Conservation (phyloP, 169 alveolate genomes). For the Eimeria tenella region DNA sequence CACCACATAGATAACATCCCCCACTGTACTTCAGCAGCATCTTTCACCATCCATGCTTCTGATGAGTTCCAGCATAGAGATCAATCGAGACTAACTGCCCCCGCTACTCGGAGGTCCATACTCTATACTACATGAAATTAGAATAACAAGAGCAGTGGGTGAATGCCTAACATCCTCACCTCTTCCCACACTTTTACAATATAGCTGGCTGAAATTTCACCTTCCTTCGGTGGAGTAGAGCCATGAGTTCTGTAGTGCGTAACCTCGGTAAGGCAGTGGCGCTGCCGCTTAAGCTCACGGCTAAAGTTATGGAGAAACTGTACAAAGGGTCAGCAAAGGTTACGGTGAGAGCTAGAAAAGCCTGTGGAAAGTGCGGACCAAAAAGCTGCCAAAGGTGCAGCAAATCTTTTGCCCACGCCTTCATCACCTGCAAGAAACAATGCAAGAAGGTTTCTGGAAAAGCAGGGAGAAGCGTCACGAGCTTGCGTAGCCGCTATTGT, state of each 20-base stretch:
- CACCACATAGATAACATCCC: no score
- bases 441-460: not conserved
- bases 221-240: not conserved
- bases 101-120: no score
- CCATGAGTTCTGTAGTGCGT: constrained; percentile 23
- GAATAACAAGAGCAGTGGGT: no score
- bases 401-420: not conserved
- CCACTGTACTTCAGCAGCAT: no score
- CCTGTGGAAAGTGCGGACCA: constrained; percentile 32
- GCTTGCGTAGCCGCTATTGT: not conserved
- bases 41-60: no score
- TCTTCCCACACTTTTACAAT: no score
- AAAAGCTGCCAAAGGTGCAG: constrained; percentile 5
- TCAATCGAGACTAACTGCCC: no score
- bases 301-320: not conserved
- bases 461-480: not conserved
- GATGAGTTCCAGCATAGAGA: no score
- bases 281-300: not conserved
- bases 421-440: not conserved
- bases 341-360: not conserved
- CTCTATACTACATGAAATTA: no score
- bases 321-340: not conserved
- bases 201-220: no score
- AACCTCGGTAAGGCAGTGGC: constrained; percentile 49
- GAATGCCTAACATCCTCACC: no score